A percentile compares a stretch with the other conserved stretches of the same genome.
Evolutionary conservation across 2,329 filamentous ascomycete genomes (phyloP).

Genomic region (Fusarium succisae): DNA sequence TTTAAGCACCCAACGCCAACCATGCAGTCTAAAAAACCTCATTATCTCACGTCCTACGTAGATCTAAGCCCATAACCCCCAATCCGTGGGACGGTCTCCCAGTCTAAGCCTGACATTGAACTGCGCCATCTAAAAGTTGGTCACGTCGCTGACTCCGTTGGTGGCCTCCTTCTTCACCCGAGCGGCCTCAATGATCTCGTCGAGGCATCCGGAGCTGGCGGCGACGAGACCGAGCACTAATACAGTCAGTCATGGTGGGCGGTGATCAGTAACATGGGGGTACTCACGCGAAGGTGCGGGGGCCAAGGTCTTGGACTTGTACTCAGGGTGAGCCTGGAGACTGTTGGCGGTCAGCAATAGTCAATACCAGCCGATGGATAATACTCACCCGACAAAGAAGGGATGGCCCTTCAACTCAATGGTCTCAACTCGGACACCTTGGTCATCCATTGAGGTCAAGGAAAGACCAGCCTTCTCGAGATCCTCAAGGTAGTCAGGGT

Average conservation of each 20-base stretch:
- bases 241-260: background rate
- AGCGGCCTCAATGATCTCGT: conserved; percentile 45
- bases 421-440: conserved; percentile 28
- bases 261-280: too few species aligned
- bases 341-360: conserved; percentile 62
- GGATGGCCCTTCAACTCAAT: conserved; percentile 37
- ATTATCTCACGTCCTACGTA: conserved; percentile 29
- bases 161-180: conserved; percentile 8
- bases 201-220: conserved; percentile 73
- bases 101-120: background rate
- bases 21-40: conserved; percentile 30
- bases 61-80: conserved; percentile 13
- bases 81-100: background rate
- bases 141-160: conserved; percentile 18
- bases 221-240: conserved; percentile 62
- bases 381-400: conserved; percentile 30
- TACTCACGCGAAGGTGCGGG: conserved; percentile 67
- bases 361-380: background rate
- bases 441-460: conserved; percentile 54
- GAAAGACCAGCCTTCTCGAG: conserved; percentile 75
- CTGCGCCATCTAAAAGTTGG: conserved; percentile 16
- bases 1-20: conserved; percentile 27
- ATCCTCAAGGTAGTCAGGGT: conserved; percentile 76
- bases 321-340: conserved; percentile 72
- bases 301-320: conserved; percentile 76